Evolutionary conservation across 192 early-diverging fungal species (phyloP).

Genomic region (Entomortierella chlamydospora): DNA sequence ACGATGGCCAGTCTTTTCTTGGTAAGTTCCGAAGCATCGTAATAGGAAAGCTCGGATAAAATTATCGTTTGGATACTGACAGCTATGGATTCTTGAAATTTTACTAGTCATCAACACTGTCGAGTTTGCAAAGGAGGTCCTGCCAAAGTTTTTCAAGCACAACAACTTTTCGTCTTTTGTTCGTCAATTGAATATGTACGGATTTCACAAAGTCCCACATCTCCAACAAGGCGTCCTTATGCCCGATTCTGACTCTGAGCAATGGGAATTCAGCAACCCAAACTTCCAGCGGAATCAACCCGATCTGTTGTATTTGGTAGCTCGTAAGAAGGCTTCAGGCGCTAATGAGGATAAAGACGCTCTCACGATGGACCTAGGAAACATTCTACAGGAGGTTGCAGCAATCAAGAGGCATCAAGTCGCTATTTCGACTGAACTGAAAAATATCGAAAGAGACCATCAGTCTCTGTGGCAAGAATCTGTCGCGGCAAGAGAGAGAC

Average conservation of each 20-base stretch:
- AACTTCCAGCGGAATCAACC: constrained; percentile 90
- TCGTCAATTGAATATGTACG: constrained; percentile 96
- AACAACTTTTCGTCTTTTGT: constrained; percentile 92
- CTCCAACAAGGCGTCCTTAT: constrained; percentile 89
- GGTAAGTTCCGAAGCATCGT: constrained; percentile 55
- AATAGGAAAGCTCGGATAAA: not conserved
- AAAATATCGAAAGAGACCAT: constrained; percentile 90
- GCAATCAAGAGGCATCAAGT: constrained; percentile 91
- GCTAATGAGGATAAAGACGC: constrained; percentile 57
- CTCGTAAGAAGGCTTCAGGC: constrained; percentile 79
- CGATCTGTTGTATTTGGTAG: constrained; percentile 87
- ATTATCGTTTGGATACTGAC: not conserved
- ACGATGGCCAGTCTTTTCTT: constrained; percentile 88
- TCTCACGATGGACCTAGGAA: constrained; percentile 60
- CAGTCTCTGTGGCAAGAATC: constrained; percentile 91
- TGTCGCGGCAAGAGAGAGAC: constrained; percentile 74
- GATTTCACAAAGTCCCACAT: constrained; percentile 97
- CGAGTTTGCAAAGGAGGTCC: constrained; percentile 83
- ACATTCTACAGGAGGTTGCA: constrained; percentile 81
- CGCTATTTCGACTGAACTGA: constrained; percentile 87
- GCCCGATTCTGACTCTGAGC: constrained; percentile 78
- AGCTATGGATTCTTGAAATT: not conserved
- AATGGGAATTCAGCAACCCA: constrained; percentile 91
- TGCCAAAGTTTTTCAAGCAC: constrained; percentile 94
- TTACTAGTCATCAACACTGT: constrained; percentile 70